Evolutionary conservation across 768 basidiomycete genomes (phyloP), one percentile per base, ranked within the genome.

Genomic region (Tephrocybe sp.): DNA sequence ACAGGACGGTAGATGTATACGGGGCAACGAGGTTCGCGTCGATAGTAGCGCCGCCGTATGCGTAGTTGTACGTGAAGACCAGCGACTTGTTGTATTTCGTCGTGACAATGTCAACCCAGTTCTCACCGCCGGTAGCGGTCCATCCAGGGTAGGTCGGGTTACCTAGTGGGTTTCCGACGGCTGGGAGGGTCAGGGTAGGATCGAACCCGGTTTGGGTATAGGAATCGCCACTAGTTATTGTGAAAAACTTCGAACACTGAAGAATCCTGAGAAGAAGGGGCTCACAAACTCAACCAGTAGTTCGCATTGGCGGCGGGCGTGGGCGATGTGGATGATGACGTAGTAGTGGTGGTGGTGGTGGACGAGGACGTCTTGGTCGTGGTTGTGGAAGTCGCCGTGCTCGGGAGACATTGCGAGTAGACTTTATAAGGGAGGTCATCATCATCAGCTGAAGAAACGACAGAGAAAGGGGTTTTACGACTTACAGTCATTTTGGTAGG

Each of bases 31-130:
- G 74, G 25, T 58, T 72, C 5, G 77, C 68, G 57, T 86, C 75
- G 53, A 86, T 85, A 24, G 84, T 85, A 20, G 84, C 86, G 8
- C 78, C 86, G 20, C 85, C 81, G 48, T 78, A 83, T 0, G 86
- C 86, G 53, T 80, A 81, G 67, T 87, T 81, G 64, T 83, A 88
- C 0, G 81, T 83, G 58, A 81, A 69, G 36, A 83, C 48, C 10
- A 73, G 60, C 6, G 82, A 79, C 34, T 68, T 74, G 70, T 85
- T 86, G 69, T 76, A 75, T 18, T 71, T 65, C 1, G 73, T 69
- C 0, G 81, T 81, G 50, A 73, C 68, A 51, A 73, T 76, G 58
- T 81, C 83, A 49, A 85, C 76, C 80, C 80, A 86, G 65, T 84
- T 84, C 32, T 70, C 68, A 6, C 82, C 81, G 5, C 80, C 79